phyloP scores from a whole-genome alignment of 202 grass and related monocot species.

The Brachypodium distachyon region DNA sequence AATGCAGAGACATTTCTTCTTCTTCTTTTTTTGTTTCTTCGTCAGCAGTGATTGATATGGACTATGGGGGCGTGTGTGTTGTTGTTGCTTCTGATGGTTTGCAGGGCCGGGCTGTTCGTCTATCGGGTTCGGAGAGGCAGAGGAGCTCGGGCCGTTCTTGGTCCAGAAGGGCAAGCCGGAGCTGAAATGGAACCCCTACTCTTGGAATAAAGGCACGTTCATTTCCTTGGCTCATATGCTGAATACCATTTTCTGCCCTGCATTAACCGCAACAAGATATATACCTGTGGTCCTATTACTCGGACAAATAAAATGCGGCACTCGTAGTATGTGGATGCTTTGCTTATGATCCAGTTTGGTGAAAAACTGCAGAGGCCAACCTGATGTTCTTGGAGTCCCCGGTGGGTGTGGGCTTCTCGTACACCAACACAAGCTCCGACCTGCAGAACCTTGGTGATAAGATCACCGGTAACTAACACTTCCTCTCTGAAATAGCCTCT shows the following conservation, averaged over 20 bases:
- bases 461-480: conserved; percentile 62
- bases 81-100: not conserved
- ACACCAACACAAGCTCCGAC: conserved; percentile 94
- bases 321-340: not conserved
- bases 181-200: conserved; percentile 51
- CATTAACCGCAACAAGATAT: too few species aligned
- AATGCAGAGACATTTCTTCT: too few species aligned
- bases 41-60: not conserved
- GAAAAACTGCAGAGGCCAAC: conserved; percentile 68
- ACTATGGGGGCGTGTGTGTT: too few species aligned
- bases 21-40: not conserved
- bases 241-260: too few species aligned
- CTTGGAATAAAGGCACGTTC: conserved; percentile 65
- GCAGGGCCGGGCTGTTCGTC: conserved; percentile 82
- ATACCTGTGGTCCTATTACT: not conserved
- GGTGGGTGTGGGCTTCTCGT: conserved; percentile 94
- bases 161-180: conserved; percentile 69
- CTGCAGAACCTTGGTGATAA: conserved; percentile 61
- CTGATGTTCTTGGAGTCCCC: conserved; percentile 91
- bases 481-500: not conserved
- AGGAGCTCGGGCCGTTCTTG: conserved; percentile 72
- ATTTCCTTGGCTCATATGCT: not conserved
- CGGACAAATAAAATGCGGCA: not conserved
- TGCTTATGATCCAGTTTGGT: not conserved
- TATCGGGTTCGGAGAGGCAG: conserved; percentile 54